A percentile compares a stretch with the other conserved stretches of the same genome.
Evolutionary conservation across 179 eudicot species (phyloP).

Genomic region (Spergularia azorica): DNA sequence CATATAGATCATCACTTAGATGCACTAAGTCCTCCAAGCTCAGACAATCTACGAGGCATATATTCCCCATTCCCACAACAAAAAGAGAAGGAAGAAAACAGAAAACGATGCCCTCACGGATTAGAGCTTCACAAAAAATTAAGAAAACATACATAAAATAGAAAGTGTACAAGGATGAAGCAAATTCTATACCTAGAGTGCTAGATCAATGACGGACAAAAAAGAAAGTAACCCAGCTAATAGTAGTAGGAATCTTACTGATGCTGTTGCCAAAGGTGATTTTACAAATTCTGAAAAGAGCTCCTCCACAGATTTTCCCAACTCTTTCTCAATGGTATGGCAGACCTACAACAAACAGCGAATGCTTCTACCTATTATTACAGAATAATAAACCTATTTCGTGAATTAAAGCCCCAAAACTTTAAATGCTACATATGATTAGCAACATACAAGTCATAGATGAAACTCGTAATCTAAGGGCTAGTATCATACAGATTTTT

Average conservation of each 20-base stretch:
- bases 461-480: neutral
- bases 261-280: conserved; percentile 90
- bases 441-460: neutral
- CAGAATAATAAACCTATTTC: neutral
- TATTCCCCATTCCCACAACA: neutral
- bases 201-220: neutral
- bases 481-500: neutral
- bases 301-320: conserved; percentile 74
- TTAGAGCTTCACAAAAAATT: neutral
- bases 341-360: conserved; percentile 49
- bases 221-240: neutral
- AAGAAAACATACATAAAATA: neutral
- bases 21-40: neutral
- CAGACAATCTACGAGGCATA: neutral
- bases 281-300: conserved; percentile 62
- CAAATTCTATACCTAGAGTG: neutral
- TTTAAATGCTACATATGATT: neutral
- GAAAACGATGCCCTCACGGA: neutral
- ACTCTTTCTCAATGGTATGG: conserved; percentile 61
- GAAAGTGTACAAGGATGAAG: neutral
- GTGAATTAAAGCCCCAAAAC: neutral
- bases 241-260: conserved; percentile 53
- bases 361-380: conserved; percentile 9
- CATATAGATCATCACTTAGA: neutral
- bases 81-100: neutral